Base-by-base conservation (phyloP, 345 rosid species). In the Isatis tinctoria region DNA sequence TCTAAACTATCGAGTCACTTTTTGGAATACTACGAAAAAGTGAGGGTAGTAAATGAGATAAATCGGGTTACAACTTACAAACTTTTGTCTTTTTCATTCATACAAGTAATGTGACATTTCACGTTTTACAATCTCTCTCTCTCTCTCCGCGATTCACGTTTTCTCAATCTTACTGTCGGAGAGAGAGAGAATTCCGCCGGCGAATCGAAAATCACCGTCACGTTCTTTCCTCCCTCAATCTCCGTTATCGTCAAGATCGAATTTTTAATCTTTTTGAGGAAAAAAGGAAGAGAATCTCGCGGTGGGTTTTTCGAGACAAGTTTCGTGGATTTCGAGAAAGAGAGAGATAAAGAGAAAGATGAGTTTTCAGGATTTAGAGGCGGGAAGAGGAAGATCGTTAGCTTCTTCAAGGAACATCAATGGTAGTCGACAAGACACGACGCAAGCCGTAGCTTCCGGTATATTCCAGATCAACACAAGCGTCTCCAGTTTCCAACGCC, bases 331-430 rank as follows among this genome's bases (percentile, higher is more conserved):
- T 16, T 2, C 24, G 57, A 26, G 32, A 43, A 3, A 63, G 35
- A 18, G 35, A 67, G 41, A 71, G 48, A 67, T 4, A 43, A 4
- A 45, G 12, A 43, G 20, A 22, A 7, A 33, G 16, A 95, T 95
- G 98, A 95, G 99, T 85, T 92, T 92, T 77, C 96, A 95, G 67
- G 99, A 95, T 87, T 85, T 95, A 54, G 98, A 89, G 75, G 80
- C 90, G 51, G 80, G 80, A 76, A 63, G 75, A 65, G 97, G 92
- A 22, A 76, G 92, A 62, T 77, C 85, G 12, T 70, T 68, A 43
- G 79, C 84, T 67, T 81, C 88, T 60, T 88, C 77, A 36, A 57
- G 73, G 49, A 81, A 51, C 39, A 52, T 70, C 80, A 88, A 87
- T 59, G 87, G 85, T 53, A 84, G 85, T 44, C 76, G 80, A 81